Percentiles rank a stretch among this genome's conserved stretches.
phyloP scores from a whole-genome alignment of 768 basidiomycete genomes.

The Lactarius vividus region DNA sequence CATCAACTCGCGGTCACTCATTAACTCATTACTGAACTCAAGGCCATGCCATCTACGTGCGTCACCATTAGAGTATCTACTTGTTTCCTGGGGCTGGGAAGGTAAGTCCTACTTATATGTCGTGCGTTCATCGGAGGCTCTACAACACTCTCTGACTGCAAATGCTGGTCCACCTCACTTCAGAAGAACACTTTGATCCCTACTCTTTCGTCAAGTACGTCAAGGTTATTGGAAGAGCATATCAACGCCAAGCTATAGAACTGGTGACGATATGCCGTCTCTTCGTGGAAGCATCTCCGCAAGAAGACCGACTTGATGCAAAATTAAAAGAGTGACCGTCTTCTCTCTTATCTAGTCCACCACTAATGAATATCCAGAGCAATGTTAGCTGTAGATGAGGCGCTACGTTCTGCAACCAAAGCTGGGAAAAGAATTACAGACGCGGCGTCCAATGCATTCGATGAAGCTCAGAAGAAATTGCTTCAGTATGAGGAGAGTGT shows the following conservation, averaged over 20 bases:
- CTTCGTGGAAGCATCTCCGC: constrained; percentile 1
- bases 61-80: neutral
- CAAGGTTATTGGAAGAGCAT: constrained; percentile 1
- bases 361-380: constrained; percentile 3
- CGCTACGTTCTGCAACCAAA: constrained; percentile 7
- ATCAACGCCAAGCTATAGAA: constrained; percentile 17
- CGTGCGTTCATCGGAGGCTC: neutral
- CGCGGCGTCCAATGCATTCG: constrained; percentile 7
- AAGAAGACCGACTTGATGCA: neutral
- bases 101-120: neutral
- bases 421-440: constrained; percentile 8
- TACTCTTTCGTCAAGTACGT: constrained; percentile 2
- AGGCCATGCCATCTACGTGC: neutral
- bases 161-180: constrained; percentile 1
- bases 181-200: constrained; percentile 2
- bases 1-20: neutral
- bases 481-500: constrained; percentile 3
- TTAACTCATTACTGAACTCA: too few relatives aligned
- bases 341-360: neutral
- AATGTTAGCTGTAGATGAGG: neutral
- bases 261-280: constrained; percentile 5
- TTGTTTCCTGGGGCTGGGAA: neutral
- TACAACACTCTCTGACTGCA: neutral
- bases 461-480: neutral
- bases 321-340: constrained; percentile 8